These are phyloP conservation scores for Clonostachys rosea DNA, from an alignment of 2,329 filamentous ascomycete genomes.

Conservation along the genomic window DNA sequence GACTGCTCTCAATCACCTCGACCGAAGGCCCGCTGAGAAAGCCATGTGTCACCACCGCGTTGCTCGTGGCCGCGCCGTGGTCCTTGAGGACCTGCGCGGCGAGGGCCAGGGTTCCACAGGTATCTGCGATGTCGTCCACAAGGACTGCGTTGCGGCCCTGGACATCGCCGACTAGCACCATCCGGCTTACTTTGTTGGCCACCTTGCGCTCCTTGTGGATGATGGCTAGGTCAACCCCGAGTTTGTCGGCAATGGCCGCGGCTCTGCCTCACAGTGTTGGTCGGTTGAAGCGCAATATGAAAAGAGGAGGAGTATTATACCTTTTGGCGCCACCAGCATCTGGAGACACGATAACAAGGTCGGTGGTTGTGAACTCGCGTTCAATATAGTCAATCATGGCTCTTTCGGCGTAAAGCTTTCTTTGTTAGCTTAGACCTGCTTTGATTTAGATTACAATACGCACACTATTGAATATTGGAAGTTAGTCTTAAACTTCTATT, in stretches of 20 bases:
- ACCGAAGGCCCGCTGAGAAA: constrained; percentile 87
- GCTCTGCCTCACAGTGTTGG: constrained; percentile 33
- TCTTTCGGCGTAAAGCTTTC: constrained; percentile 78
- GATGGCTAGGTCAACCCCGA: constrained; percentile 86
- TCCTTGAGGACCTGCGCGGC: constrained; percentile 84
- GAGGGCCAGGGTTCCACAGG: constrained; percentile 80
- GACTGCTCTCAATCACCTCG: constrained; percentile 76
- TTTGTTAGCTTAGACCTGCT: too few relatives aligned
- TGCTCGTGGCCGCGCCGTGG: constrained; percentile 81
- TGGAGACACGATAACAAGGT: constrained; percentile 90
- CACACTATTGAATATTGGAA: too few relatives aligned
- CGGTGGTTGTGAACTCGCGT: constrained; percentile 74
- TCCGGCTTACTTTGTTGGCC: constrained; percentile 80
- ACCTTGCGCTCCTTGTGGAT: constrained; percentile 95
- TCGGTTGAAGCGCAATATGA: too few relatives aligned
- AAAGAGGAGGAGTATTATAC: too few relatives aligned
- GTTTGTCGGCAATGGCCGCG: constrained; percentile 85
- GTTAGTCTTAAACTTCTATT: too few relatives aligned
- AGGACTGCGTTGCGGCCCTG: constrained; percentile 89
- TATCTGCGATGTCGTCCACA: constrained; percentile 97
- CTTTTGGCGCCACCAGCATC: constrained; percentile 94
- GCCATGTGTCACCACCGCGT: constrained; percentile 93
- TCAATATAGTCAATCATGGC: constrained; percentile 88
- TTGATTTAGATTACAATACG: too few relatives aligned
- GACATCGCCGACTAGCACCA: constrained; percentile 93